Evolutionary conservation across 305 asterid genomes (phyloP).

Genomic region (Solanum hybrid): DNA sequence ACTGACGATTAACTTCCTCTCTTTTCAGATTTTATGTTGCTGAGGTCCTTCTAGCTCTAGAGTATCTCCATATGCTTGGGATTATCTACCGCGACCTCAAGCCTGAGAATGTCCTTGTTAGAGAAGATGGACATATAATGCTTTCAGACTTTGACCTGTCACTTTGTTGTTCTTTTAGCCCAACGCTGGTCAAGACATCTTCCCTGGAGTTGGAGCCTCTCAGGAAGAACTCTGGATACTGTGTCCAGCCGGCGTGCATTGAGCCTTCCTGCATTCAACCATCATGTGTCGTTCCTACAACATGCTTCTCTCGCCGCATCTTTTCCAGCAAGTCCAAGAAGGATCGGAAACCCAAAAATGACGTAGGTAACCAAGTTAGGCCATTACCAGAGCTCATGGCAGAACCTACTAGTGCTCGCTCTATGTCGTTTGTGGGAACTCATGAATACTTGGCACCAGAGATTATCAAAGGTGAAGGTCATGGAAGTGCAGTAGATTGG

Average conservation of each 20-base stretch:
- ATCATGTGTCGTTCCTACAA: conserved; percentile 52
- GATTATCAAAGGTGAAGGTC: conserved; percentile 83
- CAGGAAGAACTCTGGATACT: conserved; percentile 32
- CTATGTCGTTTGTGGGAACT: conserved; percentile 80
- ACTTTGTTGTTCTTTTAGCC: conserved; percentile 69
- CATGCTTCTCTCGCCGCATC: conserved; percentile 60
- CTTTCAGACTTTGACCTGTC: conserved; percentile 82
- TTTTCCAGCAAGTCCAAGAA: conserved; percentile 58
- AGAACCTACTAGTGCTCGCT: conserved; percentile 72
- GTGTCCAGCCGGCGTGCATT: conserved; percentile 62
- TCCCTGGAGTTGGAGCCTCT: conserved; percentile 39
- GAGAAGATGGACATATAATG: conserved; percentile 86
- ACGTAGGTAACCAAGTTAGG: conserved; percentile 48
- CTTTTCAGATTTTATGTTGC: conserved; percentile 65
- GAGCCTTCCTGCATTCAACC: conserved; percentile 57
- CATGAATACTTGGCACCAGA: conserved; percentile 78
- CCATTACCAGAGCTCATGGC: conserved; percentile 72
- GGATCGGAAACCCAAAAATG: conserved; percentile 43
- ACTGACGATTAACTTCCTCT: background rate
- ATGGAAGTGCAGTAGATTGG: conserved; percentile 87
- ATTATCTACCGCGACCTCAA: conserved; percentile 76
- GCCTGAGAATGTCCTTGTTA: conserved; percentile 74
- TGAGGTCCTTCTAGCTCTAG: conserved; percentile 64
- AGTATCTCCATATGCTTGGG: conserved; percentile 81
- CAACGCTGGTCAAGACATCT: conserved; percentile 56